Evolutionary conservation across 352 stramenopile genomes (phyloP).

Genomic region (Lagenidium giganteum): DNA sequence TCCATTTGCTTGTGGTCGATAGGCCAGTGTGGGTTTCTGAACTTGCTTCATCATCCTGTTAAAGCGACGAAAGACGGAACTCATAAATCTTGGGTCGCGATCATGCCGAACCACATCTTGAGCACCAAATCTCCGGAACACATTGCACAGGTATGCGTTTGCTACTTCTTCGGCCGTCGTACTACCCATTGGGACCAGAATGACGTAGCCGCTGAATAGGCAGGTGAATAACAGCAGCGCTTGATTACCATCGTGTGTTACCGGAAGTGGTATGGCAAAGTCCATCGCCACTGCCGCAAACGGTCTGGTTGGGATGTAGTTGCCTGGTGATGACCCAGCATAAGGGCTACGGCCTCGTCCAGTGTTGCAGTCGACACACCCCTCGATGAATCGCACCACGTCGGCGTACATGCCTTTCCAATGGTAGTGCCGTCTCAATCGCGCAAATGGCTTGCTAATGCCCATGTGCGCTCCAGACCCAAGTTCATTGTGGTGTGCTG

Average conservation of each 20-base stretch:
- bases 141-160: constrained; percentile 8
- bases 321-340: background rate
- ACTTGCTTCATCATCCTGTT: constrained; percentile 2
- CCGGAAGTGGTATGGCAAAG: constrained; percentile 2
- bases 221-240: constrained; percentile 3
- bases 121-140: constrained; percentile 17
- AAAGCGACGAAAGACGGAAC: constrained; percentile 15
- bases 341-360: constrained; percentile 7
- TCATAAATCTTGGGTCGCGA: constrained; percentile 16
- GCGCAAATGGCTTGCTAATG: background rate
- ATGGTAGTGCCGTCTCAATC: background rate
- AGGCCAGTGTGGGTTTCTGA: constrained; percentile 3
- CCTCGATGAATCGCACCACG: background rate
- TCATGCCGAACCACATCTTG: constrained; percentile 11
- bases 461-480: constrained; percentile 1
- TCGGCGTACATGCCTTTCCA: constrained; percentile 3
- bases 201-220: constrained; percentile 3
- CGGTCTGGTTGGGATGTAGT: background rate
- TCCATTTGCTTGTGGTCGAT: constrained; percentile 7
- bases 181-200: background rate
- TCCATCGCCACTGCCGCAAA: constrained; percentile 7
- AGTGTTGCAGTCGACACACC: constrained; percentile 5
- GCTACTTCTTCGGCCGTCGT: constrained; percentile 8
- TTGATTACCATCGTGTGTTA: background rate
- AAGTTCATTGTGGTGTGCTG: constrained; percentile 2